Conservation (phyloP, 768 basidiomycete genomes). For the Lactifluus rugatus region DNA sequence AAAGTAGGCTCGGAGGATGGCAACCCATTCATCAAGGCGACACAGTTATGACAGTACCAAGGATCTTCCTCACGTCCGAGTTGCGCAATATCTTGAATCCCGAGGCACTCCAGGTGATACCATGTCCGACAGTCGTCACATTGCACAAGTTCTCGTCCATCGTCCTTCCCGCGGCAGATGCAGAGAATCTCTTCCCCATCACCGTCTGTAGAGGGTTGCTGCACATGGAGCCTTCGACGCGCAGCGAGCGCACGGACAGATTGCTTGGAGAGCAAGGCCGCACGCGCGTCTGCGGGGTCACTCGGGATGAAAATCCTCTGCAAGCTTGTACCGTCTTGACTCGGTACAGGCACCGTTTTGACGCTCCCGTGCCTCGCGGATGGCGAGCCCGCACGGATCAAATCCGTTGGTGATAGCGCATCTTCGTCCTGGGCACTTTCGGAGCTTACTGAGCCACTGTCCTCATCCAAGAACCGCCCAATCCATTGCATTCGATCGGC, state of each 20-base stretch:
- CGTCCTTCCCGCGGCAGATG: conserved; percentile 55
- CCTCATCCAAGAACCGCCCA: conserved; percentile 61
- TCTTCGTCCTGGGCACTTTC: conserved; percentile 30
- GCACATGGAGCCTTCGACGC: conserved; percentile 33
- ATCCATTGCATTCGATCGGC: conserved; percentile 57
- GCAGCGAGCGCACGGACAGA: conserved; percentile 53
- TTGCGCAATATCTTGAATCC: conserved; percentile 51
- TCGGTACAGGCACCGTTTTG: conserved; percentile 50
- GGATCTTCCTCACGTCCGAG: conserved; percentile 70
- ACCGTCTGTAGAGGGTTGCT: conserved; percentile 28
- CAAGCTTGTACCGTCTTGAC: conserved; percentile 28
- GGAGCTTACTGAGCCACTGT: conserved; percentile 45
- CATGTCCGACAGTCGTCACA: conserved; percentile 73
- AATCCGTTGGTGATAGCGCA: conserved; percentile 22
- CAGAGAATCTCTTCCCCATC: conserved; percentile 49
- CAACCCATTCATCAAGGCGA: conserved; percentile 27
- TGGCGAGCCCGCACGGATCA: conserved; percentile 26
- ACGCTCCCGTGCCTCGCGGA: conserved; percentile 37
- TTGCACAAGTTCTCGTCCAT: conserved; percentile 70
- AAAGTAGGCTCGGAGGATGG: conserved; percentile 53
- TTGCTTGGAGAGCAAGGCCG: conserved; percentile 62
- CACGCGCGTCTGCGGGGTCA: conserved; percentile 70
- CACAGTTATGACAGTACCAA: conserved; percentile 63
- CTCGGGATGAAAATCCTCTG: conserved; percentile 38
- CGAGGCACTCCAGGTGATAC: conserved; percentile 78